A percentile compares a stretch with the other conserved stretches of the same genome.
Evolutionary conservation across 768 basidiomycete species (phyloP).

Genomic region (Trametes maxima): DNA sequence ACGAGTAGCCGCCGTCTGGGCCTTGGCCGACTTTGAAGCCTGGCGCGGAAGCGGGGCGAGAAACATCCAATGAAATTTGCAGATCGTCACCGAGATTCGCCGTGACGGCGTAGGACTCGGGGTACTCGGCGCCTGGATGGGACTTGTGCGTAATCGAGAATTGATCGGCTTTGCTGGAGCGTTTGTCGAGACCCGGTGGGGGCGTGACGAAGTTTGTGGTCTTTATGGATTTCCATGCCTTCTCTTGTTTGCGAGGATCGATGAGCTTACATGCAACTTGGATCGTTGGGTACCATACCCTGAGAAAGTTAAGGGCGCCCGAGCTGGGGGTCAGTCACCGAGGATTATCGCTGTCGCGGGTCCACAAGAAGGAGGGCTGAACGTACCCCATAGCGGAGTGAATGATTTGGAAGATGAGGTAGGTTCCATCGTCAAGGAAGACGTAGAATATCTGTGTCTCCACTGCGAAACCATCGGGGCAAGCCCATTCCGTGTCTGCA

Average conservation of each 20-base stretch:
- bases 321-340: background rate
- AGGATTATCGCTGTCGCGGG: too few species aligned
- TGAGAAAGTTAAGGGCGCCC: constrained; percentile 35
- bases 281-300: constrained; percentile 91
- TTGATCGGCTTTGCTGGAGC: constrained; percentile 84
- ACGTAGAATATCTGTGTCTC: constrained; percentile 93
- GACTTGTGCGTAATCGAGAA: constrained; percentile 75
- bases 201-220: constrained; percentile 78
- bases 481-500: constrained; percentile 82
- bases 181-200: constrained; percentile 78
- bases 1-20: constrained; percentile 84
- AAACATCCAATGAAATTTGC: constrained; percentile 75
- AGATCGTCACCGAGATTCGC: constrained; percentile 81
- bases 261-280: constrained; percentile 92
- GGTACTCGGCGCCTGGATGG: constrained; percentile 53
- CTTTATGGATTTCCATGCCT: constrained; percentile 85
- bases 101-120: constrained; percentile 78
- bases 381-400: constrained; percentile 88
- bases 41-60: constrained; percentile 66
- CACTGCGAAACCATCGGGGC: constrained; percentile 79
- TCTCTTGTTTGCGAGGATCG: constrained; percentile 74
- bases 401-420: constrained; percentile 82
- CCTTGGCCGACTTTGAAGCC: constrained; percentile 94
- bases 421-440: constrained; percentile 76
- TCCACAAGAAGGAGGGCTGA: too few species aligned